Conservation (phyloP, 2,329 filamentous ascomycete genomes). For the Aspergillus sergii region DNA sequence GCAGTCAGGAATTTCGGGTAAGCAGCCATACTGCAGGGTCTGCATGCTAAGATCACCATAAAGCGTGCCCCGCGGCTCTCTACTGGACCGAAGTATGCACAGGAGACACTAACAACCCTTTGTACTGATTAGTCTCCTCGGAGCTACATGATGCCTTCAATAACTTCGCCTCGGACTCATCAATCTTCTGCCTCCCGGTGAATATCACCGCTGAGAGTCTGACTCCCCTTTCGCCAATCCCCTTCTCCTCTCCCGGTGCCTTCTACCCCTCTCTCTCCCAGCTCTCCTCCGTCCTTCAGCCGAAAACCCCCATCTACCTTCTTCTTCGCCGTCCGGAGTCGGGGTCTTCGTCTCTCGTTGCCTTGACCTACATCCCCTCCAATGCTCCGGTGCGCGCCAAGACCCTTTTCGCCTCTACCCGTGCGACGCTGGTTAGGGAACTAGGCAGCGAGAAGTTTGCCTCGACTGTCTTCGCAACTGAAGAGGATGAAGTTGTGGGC, state of each 20-base stretch:
- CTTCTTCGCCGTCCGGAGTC: constrained; percentile 56
- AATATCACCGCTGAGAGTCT: constrained; percentile 50
- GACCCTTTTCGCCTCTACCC: constrained; percentile 67
- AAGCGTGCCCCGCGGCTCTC: neutral
- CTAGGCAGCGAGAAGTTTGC: constrained; percentile 64
- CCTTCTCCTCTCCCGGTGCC: constrained; percentile 43
- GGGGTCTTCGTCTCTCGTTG: constrained; percentile 42
- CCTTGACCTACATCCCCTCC: constrained; percentile 66
- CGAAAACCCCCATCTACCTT: constrained; percentile 62
- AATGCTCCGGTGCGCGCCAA: constrained; percentile 66
- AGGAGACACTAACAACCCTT: constrained; percentile 5
- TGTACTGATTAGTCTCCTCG: constrained; percentile 40
- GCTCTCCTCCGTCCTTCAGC: constrained; percentile 55
- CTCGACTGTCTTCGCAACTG: constrained; percentile 61
- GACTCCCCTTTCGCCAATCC: constrained; percentile 41
- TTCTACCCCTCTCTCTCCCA: constrained; percentile 55
- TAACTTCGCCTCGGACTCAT: constrained; percentile 43
- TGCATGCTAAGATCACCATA: neutral
- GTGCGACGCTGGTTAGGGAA: constrained; percentile 61
- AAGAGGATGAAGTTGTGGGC: constrained; percentile 58
- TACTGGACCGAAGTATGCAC: neutral
- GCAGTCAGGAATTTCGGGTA: constrained; percentile 55
- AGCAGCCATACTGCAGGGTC: constrained; percentile 5
- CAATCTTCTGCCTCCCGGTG: constrained; percentile 49
- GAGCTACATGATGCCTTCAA: constrained; percentile 52